Evolutionary conservation across 2,329 filamentous ascomycete genomes (phyloP).

Genomic region (Ceratocystis harringtonii): DNA sequence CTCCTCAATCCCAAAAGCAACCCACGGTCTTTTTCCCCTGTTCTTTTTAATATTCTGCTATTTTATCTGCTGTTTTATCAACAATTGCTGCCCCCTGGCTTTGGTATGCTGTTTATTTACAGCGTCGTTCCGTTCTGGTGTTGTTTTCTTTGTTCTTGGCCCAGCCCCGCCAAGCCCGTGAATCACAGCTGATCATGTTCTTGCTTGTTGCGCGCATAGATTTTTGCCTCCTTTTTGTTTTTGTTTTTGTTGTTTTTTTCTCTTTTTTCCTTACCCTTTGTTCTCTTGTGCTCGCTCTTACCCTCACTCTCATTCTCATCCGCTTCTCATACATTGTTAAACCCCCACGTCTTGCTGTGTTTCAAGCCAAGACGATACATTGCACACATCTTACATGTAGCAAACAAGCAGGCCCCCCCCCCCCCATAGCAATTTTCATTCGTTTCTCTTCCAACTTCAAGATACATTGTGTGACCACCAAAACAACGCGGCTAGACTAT

Average conservation of each 20-base stretch:
- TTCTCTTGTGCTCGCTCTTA: not conserved
- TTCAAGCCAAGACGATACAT: not conserved
- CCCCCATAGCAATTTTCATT: not conserved
- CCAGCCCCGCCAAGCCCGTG: conserved; percentile 2
- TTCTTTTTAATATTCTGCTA: not conserved
- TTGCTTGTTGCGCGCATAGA: not conserved
- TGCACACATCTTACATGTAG: not conserved
- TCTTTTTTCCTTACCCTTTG: not conserved
- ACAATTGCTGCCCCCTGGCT: not conserved
- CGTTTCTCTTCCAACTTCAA: not conserved
- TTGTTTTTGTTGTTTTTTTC: not conserved
- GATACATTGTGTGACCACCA: not conserved
- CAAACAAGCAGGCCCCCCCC: not conserved
- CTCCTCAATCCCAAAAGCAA: not conserved
- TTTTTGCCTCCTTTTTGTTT: not conserved
- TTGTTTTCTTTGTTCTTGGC: not conserved
- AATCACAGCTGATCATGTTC: not conserved
- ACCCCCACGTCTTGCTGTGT: not conserved
- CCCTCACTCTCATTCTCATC: not conserved
- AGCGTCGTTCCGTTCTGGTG: not conserved
- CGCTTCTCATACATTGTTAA: not conserved
- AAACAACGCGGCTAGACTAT: not conserved
- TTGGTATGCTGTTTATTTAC: not conserved
- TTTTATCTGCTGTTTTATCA: not conserved
- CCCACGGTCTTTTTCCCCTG: not conserved